Percentiles rank a stretch among this genome's conserved stretches.
These are phyloP conservation scores for Claviceps maximensis DNA, from an alignment of 2,329 filamentous ascomycete genomes.

Conservation along the genomic window DNA sequence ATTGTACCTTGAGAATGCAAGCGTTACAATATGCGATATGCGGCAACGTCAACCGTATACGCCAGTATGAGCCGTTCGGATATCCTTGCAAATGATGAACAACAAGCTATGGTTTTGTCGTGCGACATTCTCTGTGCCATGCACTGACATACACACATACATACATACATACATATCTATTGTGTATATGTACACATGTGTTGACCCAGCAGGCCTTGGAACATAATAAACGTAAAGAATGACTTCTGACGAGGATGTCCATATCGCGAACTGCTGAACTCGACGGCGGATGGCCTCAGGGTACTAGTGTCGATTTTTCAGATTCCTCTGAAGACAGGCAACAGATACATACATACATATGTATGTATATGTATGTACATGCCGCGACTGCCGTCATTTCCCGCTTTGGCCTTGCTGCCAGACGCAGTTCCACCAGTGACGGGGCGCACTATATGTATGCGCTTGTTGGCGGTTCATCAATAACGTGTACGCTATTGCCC, in stretches of 20 bases:
- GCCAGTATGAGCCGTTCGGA: background rate
- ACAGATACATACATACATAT: background rate
- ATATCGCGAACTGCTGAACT: background rate
- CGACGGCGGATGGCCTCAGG: background rate
- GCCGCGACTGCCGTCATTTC: background rate
- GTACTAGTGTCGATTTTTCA: background rate
- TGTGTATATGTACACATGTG: background rate
- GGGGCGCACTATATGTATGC: background rate
- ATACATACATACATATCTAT: background rate
- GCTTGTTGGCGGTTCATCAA: background rate
- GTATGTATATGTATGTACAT: background rate
- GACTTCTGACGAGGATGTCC: background rate
- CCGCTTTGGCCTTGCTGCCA: constrained; percentile 1
- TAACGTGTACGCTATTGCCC: background rate
- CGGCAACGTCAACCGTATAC: background rate
- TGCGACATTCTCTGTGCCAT: background rate
- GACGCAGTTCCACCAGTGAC: background rate
- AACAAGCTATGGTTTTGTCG: background rate
- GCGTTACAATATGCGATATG: background rate
- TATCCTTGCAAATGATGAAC: background rate
- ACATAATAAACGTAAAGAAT: background rate
- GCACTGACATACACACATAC: background rate
- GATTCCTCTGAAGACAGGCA: background rate
- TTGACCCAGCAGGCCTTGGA: background rate
- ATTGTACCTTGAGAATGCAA: background rate